Evolutionary conservation across 2,329 filamentous ascomycete species (phyloP).

Genomic region (Cytospora piceicola): DNA sequence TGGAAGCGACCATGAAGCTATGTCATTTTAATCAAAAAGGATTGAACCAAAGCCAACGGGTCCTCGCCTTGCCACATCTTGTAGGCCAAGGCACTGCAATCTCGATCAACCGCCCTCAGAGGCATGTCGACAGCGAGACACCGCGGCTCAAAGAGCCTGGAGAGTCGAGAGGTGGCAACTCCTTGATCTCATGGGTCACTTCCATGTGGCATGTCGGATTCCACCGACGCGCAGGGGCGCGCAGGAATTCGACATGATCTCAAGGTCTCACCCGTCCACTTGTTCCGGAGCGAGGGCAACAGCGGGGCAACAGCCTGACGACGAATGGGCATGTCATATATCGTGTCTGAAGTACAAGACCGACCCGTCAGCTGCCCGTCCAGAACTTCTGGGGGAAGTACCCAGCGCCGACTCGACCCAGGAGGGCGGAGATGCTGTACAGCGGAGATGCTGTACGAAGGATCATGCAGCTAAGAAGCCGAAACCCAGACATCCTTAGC

Average conservation of each 20-base stretch:
- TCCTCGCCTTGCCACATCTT: background rate
- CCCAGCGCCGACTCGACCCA: background rate
- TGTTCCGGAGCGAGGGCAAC: background rate
- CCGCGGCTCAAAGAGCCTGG: background rate
- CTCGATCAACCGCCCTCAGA: background rate
- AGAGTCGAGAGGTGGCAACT: background rate
- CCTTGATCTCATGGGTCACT: background rate
- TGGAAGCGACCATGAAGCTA: constrained; percentile 18
- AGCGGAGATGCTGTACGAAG: background rate
- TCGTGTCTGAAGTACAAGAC: background rate
- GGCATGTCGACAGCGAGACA: background rate
- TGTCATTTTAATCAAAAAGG: constrained; percentile 11
- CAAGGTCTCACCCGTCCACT: background rate
- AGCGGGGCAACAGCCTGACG: background rate
- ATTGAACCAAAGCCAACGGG: background rate
- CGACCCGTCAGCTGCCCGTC: too few relatives aligned
- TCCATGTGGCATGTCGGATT: background rate
- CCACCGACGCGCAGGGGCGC: background rate
- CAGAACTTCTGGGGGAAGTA: too few relatives aligned
- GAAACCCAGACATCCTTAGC: background rate
- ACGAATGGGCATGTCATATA: background rate
- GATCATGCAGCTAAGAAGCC: background rate
- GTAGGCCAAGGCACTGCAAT: background rate
- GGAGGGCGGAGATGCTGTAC: background rate
- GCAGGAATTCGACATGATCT: background rate